A percentile compares a stretch with the other conserved stretches of the same genome.
These are phyloP conservation scores for Paraphoma chrysanthemicola DNA, from an alignment of 2,329 filamentous ascomycete species.

Conservation along the genomic window DNA sequence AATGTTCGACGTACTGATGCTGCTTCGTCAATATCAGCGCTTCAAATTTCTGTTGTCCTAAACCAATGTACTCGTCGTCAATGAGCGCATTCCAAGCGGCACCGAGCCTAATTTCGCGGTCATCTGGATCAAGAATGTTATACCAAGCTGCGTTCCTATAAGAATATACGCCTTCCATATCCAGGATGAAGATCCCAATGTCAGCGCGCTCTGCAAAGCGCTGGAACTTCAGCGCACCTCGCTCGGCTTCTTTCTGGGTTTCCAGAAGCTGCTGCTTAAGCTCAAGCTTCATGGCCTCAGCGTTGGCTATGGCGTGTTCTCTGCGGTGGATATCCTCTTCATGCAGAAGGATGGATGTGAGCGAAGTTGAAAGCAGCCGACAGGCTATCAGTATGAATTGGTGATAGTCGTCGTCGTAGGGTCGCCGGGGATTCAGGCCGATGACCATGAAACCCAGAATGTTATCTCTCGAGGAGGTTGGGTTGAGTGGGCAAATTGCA, in stretches of 20 bases:
- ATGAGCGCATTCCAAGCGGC: conserved; percentile 26
- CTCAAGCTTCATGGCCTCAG: conserved; percentile 12
- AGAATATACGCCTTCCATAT: conserved; percentile 38
- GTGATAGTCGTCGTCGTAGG: conserved; percentile 49
- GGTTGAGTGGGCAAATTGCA: conserved; percentile 46
- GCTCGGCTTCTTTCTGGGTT: conserved; percentile 36
- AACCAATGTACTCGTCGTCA: conserved; percentile 17
- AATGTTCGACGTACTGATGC: conserved; percentile 17
- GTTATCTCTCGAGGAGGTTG: conserved; percentile 39
- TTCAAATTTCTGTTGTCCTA: conserved; percentile 22
- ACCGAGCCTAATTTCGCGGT: conserved; percentile 18
- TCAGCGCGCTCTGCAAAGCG: conserved; percentile 44
- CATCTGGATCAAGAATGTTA: conserved; percentile 34
- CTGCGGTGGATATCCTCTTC: conserved; percentile 47
- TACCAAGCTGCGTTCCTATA: conserved; percentile 51
- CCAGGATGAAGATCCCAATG: conserved; percentile 48
- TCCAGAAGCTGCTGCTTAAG: conserved; percentile 11
- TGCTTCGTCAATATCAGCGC: conserved; percentile 20
- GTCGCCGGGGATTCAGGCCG: conserved; percentile 48
- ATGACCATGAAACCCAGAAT: conserved; percentile 50
- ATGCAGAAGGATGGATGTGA: conserved; percentile 49
- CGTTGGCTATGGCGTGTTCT: conserved; percentile 38
- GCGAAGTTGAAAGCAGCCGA: conserved; percentile 47
- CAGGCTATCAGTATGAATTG: conserved; percentile 45
- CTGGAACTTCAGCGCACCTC: conserved; percentile 36